Conservation (phyloP, 371 early-diverging fungal genomes). For the Mortierella sp. region DNA sequence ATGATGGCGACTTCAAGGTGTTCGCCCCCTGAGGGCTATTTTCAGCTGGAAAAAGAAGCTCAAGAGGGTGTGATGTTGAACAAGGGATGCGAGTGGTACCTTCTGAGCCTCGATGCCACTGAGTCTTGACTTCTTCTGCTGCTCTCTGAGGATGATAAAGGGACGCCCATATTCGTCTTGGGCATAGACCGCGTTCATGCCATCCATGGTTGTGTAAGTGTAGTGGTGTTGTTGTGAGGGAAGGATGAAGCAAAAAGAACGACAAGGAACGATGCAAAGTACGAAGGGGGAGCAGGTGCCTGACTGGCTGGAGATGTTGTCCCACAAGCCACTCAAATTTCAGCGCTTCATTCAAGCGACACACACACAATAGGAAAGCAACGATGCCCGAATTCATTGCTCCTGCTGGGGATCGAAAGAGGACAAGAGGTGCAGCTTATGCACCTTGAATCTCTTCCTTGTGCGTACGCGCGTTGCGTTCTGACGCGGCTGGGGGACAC, state of each 20-base stretch:
- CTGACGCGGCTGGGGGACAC: slow-evolving; percentile 16
- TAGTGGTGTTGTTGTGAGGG: slow-evolving; percentile 1
- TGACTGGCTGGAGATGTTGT: not conserved
- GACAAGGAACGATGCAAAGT: slow-evolving; percentile 15
- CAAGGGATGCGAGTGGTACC: slow-evolving; percentile 63
- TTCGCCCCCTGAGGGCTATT: not conserved
- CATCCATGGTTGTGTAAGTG: slow-evolving; percentile 42
- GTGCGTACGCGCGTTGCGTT: not conserved
- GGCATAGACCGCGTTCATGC: slow-evolving; percentile 72
- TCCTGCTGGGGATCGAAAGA: slow-evolving; percentile 8
- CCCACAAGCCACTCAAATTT: slow-evolving; percentile 3
- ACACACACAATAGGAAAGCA: not conserved
- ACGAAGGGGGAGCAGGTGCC: not conserved
- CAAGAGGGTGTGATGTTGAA: not conserved
- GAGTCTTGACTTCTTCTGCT: slow-evolving; percentile 89
- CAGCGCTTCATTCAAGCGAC: slow-evolving; percentile 1
- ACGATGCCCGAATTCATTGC: not conserved
- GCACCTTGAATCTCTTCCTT: not conserved
- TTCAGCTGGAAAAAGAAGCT: not conserved
- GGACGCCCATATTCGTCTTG: slow-evolving; percentile 97
- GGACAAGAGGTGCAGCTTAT: not conserved
- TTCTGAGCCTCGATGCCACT: slow-evolving; percentile 94
- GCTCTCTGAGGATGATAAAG: slow-evolving; percentile 96
- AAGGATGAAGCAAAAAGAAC: slow-evolving; percentile 20
- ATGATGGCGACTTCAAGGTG: slow-evolving; percentile 4